Evolutionary conservation across 768 basidiomycete genomes (phyloP), one percentile per base, ranked within the genome.

Genomic region (Suillus hirtellus): DNA sequence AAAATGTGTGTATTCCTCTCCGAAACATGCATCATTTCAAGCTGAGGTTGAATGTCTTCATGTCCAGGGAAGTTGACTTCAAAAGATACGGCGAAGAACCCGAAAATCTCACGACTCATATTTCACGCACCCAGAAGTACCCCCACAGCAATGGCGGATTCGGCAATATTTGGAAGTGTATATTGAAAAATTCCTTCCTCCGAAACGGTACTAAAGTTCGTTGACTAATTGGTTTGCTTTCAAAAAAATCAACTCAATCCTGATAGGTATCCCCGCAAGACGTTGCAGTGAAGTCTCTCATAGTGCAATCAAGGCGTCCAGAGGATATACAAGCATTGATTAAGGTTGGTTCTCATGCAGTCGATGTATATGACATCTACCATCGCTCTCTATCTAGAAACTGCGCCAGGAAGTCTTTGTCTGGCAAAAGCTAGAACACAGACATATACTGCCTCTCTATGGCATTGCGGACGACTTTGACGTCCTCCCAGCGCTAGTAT

Each of bases 361-460:
- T 53, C 17, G 17, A 34, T 34, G 5, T 11, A 34, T 34, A 2
- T 53, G 31, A 17, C 31, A 53, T 11, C 10, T 53, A 53, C 17
- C 17, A 53, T 53, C 9, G 19, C 31, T 34, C 14, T 47, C 17
- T 19, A 31, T 52, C 15, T 11, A 71, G 70, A 34, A 63, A 43
- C 49, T 71, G 19, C 62, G 66, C 15, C 68, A 66, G n/a, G 70
- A 71, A 59, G 54, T 72, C 24, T 60, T 60, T 27, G 65, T 70
- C 21, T 72, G 71, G 71, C 63, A 61, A 37, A 3, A 50, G 38
- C 61, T 72, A 4, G 17, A 54, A 19, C 67, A 71, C 60, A 27
- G 42, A 3, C 69, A 72, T 60, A 62, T 72, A 24, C 31, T 72
- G 5, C 66, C 66, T 14, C 62, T 71, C 21, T 61, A 54, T 38